A percentile compares a stretch with the other conserved stretches of the same genome.
phyloP scores from a whole-genome alignment of 345 rosid genomes.

The Raphanus raphanistrum region DNA sequence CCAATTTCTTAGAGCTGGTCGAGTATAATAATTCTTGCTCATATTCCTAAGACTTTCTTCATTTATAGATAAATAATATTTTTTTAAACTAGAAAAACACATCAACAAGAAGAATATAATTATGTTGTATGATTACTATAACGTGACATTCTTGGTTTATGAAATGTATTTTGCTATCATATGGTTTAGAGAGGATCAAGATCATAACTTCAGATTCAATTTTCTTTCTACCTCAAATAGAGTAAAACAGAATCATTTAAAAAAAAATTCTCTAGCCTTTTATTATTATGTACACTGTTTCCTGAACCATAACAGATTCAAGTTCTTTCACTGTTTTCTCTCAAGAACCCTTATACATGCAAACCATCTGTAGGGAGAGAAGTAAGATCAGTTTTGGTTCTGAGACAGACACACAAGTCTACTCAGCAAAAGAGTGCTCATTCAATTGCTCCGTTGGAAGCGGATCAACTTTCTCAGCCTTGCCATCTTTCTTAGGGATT shows the following conservation, averaged over 20 bases:
- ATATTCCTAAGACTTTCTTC: too few species aligned
- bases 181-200: background rate
- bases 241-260: slow-evolving; percentile 18
- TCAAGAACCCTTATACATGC: slow-evolving; percentile 12
- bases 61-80: too few species aligned
- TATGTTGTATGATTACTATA: too few species aligned
- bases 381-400: background rate
- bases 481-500: slow-evolving; percentile 67
- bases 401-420: background rate
- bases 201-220: background rate
- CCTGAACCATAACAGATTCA: slow-evolving; percentile 5
- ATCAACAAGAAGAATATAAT: too few species aligned
- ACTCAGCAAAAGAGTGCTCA: slow-evolving; percentile 57
- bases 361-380: slow-evolving; percentile 6
- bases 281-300: slow-evolving; percentile 13
- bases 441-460: slow-evolving; percentile 53
- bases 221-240: background rate
- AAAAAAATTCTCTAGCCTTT: background rate
- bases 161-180: background rate
- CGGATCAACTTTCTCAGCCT: slow-evolving; percentile 61
- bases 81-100: too few species aligned
- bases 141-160: too few species aligned
- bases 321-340: background rate
- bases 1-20: too few species aligned
- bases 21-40: too few species aligned